A percentile compares a stretch with the other conserved stretches of the same genome.
Conservation (phyloP, 305 asterid genomes). For the Rubia tinctorum region DNA sequence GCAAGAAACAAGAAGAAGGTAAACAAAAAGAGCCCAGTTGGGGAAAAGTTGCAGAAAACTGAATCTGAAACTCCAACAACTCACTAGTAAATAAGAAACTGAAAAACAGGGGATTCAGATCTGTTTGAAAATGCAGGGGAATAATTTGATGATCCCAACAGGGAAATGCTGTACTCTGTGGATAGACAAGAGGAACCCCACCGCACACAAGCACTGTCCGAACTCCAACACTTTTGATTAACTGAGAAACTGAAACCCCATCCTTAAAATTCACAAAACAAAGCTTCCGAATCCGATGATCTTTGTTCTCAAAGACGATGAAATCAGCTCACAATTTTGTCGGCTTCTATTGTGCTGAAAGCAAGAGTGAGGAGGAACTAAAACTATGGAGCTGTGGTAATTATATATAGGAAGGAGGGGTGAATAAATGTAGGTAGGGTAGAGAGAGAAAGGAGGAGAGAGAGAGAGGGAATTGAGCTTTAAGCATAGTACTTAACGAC, state of each 20-base stretch:
- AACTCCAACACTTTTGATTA: background rate
- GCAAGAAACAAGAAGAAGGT: background rate
- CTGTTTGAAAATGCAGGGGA: conserved; percentile 20
- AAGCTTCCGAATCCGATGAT: background rate
- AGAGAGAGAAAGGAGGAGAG: background rate
- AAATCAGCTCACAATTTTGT: conserved; percentile 10
- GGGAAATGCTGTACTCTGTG: conserved; percentile 4
- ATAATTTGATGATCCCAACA: conserved; percentile 40
- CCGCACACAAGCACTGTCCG: background rate
- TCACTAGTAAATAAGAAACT: conserved; percentile 2
- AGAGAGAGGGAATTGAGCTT: conserved; percentile 3
- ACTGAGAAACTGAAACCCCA: background rate
- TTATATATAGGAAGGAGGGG: background rate
- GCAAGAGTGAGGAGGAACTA: background rate
- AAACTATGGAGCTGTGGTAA: background rate
- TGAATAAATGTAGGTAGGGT: background rate
- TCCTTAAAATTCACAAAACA: background rate
- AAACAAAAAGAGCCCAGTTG: background rate
- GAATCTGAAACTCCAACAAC: background rate
- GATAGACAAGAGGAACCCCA: conserved; percentile 11
- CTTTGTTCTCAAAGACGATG: background rate
- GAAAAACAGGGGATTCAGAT: conserved; percentile 14
- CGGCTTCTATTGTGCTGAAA: conserved; percentile 10
- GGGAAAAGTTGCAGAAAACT: background rate
- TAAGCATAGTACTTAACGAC: conserved; percentile 6